Base-by-base conservation (phyloP, 2,329 filamentous ascomycete species). In the Microsporum audouinii region DNA sequence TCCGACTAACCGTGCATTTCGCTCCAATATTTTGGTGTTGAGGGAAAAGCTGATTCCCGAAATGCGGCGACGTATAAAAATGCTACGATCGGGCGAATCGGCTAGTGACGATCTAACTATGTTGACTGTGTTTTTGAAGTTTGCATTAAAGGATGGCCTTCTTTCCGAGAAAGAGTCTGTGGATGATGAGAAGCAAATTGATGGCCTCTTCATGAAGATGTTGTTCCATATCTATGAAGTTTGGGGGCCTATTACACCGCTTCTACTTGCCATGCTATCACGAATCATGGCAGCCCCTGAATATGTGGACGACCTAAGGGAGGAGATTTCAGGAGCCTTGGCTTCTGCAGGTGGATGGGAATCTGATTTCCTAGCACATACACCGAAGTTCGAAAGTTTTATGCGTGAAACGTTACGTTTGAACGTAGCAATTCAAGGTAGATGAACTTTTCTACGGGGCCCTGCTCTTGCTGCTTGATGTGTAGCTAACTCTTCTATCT, bases 221-320 rank as follows among this genome's bases (percentile, higher is more conserved):
- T n/a, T 57, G 55, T 57, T 57, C 38, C 55, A 39, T 7, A 39
- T 57, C 23, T 57, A 39, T 10, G 55, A 57, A 29, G 34, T 43
- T 10, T 38, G 34, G 31, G 55, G 55, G 12, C 55, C 55, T 10
- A 41, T 57, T n/a, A 6, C 2, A 0, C 31, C 23, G 33, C 23
- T 57, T n/a, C 12, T 39, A 29, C 5, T 6, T 2, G 34, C n/a
- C 8, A n/a, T 57, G 33, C 33, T 57, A 8, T 7, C 23, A 2
- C 34, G 33, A 17, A n/a, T 23, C 12, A 57, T 57, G 55, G 55
- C 34, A 10, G 23, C 6, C 3, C 38, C 33, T 12, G 55, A 57
- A 39, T 39, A 39, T 12, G 31, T 41, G 17, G 55, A 10, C 17
- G 34, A 38, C 2, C 38, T 57, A 7, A 29, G 55, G 38, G 55